These are phyloP conservation scores for Orychophragmus violaceus DNA, from an alignment of 345 rosid species.

Conservation along the genomic window DNA sequence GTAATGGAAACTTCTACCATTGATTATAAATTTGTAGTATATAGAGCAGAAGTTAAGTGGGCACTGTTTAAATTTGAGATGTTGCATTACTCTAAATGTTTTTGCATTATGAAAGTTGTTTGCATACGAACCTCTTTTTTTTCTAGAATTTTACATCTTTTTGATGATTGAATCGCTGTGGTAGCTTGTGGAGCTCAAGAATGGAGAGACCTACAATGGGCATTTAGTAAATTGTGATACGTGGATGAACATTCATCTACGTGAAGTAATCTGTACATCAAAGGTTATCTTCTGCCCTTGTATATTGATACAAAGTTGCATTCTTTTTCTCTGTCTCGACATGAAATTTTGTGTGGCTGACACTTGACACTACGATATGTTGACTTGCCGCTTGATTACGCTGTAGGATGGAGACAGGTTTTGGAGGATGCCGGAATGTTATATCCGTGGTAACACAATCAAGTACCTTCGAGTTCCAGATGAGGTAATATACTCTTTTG, in stretches of 20 bases:
- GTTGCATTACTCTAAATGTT: not conserved
- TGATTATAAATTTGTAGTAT: not conserved
- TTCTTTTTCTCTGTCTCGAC: not conserved
- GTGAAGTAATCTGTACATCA: slow-evolving; percentile 98
- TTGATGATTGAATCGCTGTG: slow-evolving; percentile 17
- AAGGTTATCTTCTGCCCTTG: slow-evolving; percentile 42
- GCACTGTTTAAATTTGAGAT: not conserved
- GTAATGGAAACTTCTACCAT: not conserved
- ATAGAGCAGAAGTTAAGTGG: not conserved
- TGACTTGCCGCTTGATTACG: not conserved
- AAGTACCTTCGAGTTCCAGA: slow-evolving; percentile 99
- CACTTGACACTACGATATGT: not conserved
- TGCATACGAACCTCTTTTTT: not conserved
- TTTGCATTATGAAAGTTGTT: not conserved
- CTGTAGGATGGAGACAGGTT: slow-evolving; percentile 94
- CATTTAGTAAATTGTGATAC: slow-evolving; percentile 95
- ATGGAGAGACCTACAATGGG: slow-evolving; percentile 97
- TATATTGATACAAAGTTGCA: not conserved
- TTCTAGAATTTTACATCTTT: not conserved
- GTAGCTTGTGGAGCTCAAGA: slow-evolving; percentile 92
- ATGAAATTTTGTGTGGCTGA: slow-evolving; percentile 1
- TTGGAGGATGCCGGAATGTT: slow-evolving; percentile 99
- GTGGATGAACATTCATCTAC: slow-evolving; percentile 98
- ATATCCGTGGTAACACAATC: slow-evolving; percentile 96
- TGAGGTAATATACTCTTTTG: slow-evolving; percentile 48